phyloP scores from a whole-genome alignment of 352 stramenopile species.

The Pythium plurisporium region DNA sequence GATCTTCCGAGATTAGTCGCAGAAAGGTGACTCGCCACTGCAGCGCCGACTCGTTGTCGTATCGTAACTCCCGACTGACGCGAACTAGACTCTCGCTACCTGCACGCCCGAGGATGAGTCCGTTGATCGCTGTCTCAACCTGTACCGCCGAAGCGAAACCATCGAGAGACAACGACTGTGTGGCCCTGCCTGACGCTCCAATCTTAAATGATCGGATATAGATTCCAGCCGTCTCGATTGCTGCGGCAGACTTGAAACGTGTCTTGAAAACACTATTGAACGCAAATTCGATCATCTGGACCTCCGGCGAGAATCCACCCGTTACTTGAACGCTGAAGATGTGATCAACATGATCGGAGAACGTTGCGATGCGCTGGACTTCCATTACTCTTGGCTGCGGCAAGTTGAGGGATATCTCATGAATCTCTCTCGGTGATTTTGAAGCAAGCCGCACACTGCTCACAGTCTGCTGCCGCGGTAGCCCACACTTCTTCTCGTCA shows the following conservation, averaged over 20 bases:
- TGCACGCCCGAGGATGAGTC: constrained; percentile 20
- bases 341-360: constrained; percentile 55
- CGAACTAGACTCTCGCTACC: constrained; percentile 22
- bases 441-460: constrained; percentile 46
- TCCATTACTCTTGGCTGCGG: constrained; percentile 38
- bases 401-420: constrained; percentile 46
- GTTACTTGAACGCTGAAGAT: constrained; percentile 35
- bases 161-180: constrained; percentile 26
- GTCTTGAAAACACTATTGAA: constrained; percentile 52
- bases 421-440: constrained; percentile 61
- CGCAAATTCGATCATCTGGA: constrained; percentile 41
- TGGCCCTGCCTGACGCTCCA: constrained; percentile 11
- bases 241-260: constrained; percentile 30
- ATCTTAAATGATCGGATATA: constrained; percentile 50
- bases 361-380: constrained; percentile 62
- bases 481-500: constrained; percentile 39
- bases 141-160: constrained; percentile 41
- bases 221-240: constrained; percentile 25
- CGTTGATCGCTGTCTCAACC: constrained; percentile 42
- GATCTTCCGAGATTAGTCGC: constrained; percentile 28
- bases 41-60: constrained; percentile 27
- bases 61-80: constrained; percentile 30
- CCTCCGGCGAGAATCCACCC: constrained; percentile 41
- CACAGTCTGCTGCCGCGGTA: constrained; percentile 68
- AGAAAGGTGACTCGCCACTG: constrained; percentile 57